Evolutionary conservation across 129 eudicot species (phyloP), one percentile per base, ranked within the genome.

Genomic region (Chrysanthemum seticuspe): DNA sequence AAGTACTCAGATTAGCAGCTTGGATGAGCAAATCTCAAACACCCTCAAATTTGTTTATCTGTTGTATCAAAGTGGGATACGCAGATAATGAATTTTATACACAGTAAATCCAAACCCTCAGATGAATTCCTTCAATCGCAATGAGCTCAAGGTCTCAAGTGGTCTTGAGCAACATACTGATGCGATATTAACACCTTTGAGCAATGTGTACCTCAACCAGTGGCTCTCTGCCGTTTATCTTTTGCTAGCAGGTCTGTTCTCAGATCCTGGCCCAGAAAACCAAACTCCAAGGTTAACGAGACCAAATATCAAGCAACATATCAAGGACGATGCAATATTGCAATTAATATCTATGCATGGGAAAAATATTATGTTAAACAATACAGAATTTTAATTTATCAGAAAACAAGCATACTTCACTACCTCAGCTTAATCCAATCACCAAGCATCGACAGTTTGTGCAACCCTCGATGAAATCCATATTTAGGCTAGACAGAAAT

Each of bases 111-210:
- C 31, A 80, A 83, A 12, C 16, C 53, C 85, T 90, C 55, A 81
- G 83, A 74, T 80, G 80, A 34, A 74, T 71, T 6, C 76, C 68
- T 59, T 74, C 91, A 12, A 82, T 65, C 25, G 74, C 89, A n/a
- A 87, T 73, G 0, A 83, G 84, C 80, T 85, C 4, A 84, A 89
- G 68, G 86, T 83, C 71, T 88, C 87, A 1, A 85, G 87, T 0
- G 90, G 88, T 47, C 85, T 90, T 10, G 87, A 87, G 27, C 90
- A 87, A 15, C 96, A 81, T 10, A 83, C 83, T 62, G 82, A 68
- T 19, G 88, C 91, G 83, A 87, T 79, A 56, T 83, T 88, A 52
- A 91, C 89, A 10, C 90, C 95, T 71, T 88, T 86, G 29, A 86
- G 84, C 67, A 72, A 77, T 84, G 74, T 76, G 84, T 2, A 77